Evolutionary conservation across 305 asterid genomes (phyloP).

Genomic region (Fraxinus angustifolia): DNA sequence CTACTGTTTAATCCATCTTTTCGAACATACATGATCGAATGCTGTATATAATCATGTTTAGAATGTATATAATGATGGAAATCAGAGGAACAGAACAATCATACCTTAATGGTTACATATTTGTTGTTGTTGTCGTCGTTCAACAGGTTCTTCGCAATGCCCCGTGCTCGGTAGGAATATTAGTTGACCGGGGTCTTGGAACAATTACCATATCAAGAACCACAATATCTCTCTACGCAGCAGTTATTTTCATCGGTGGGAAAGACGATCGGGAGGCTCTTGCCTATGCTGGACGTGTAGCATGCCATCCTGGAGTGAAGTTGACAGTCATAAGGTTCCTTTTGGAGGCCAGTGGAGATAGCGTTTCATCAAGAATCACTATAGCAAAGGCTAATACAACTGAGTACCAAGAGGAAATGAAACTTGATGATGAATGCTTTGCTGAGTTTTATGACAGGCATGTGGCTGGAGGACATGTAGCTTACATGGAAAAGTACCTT

Average conservation of each 20-base stretch:
- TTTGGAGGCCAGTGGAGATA: constrained; percentile 63
- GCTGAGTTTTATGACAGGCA: constrained; percentile 77
- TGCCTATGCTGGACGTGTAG: constrained; percentile 76
- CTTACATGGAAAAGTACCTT: constrained; percentile 83
- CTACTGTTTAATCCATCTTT: not conserved
- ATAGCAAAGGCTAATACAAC: constrained; percentile 58
- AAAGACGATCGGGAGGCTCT: constrained; percentile 89
- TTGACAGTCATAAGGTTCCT: constrained; percentile 81
- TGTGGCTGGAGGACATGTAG: constrained; percentile 80
- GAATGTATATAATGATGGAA: not conserved
- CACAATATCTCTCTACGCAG: constrained; percentile 59
- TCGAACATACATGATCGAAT: not conserved
- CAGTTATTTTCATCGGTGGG: constrained; percentile 90
- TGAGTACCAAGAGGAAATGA: constrained; percentile 86
- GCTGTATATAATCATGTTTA: not conserved
- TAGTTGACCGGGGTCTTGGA: constrained; percentile 89
- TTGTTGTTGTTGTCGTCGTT: not conserved
- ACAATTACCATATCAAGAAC: constrained; percentile 46
- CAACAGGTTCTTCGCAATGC: constrained; percentile 75
- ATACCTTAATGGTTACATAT: not conserved
- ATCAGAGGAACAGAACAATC: not conserved
- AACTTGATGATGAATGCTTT: constrained; percentile 80
- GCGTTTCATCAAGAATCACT: constrained; percentile 61
- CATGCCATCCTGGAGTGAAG: constrained; percentile 81
- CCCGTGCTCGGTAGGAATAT: constrained; percentile 78